phyloP scores from a whole-genome alignment of 495 filamentous ascomycete species.

The Daldinia grandis region DNA sequence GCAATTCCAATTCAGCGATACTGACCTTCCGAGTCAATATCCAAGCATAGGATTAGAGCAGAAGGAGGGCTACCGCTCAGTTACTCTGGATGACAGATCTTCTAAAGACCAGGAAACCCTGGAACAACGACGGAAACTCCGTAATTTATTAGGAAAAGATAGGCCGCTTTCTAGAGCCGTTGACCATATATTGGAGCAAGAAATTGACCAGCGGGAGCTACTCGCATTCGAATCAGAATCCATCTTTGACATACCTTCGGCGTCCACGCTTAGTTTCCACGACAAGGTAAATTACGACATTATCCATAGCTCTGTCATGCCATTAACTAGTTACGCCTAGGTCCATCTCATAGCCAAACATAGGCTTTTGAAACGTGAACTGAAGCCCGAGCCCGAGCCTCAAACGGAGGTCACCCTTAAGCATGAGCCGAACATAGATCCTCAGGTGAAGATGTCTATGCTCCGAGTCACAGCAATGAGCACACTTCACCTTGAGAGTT shows the following conservation, averaged over 20 bases:
- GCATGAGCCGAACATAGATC: constrained; percentile 11
- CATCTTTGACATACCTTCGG: not conserved
- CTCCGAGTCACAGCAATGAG: constrained; percentile 13
- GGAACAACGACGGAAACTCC: constrained; percentile 5
- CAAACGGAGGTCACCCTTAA: not conserved
- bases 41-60: not conserved
- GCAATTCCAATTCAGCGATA: not conserved
- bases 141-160: not conserved
- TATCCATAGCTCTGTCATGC: not conserved
- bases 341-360: constrained; percentile 29
- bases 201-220: constrained; percentile 26
- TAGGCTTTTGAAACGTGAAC: not conserved
- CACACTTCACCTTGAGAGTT: constrained; percentile 10
- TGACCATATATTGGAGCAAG: constrained; percentile 24
- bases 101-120: not conserved
- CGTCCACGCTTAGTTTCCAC: constrained; percentile 8
- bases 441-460: constrained; percentile 12
- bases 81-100: constrained; percentile 20
- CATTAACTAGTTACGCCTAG: constrained; percentile 20
- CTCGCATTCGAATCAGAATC: constrained; percentile 17
- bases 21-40: not conserved
- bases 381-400: not conserved
- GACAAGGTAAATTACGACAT: constrained; percentile 10
- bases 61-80: constrained; percentile 7
- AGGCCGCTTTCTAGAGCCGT: not conserved